phyloP scores from a whole-genome alignment of 2,329 filamentous ascomycete genomes.

The Scolecobasidium constrictum region DNA sequence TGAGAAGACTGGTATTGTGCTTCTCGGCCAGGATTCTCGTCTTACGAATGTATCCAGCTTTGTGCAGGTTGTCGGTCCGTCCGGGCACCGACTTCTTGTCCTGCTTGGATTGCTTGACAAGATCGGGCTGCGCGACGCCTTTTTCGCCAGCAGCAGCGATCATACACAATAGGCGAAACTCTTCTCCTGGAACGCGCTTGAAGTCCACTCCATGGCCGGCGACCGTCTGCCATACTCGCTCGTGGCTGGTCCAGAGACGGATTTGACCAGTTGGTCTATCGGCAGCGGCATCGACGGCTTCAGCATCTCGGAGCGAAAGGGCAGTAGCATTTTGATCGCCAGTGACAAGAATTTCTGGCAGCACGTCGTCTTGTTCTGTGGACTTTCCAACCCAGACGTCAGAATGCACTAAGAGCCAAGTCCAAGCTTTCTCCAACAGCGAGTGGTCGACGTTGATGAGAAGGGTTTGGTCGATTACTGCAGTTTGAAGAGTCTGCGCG shows the following conservation, averaged over 20 bases:
- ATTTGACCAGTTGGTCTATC: slow-evolving; percentile 13
- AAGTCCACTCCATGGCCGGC: slow-evolving; percentile 49
- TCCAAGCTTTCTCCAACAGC: slow-evolving; percentile 45
- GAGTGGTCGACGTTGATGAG: slow-evolving; percentile 31
- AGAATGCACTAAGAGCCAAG: slow-evolving; percentile 43
- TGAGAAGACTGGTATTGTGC: slow-evolving; percentile 27
- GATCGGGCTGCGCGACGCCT: slow-evolving; percentile 47
- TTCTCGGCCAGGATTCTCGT: slow-evolving; percentile 28
- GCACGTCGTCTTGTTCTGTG: slow-evolving; percentile 25
- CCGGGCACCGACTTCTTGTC: slow-evolving; percentile 55
- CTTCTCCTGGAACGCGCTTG: slow-evolving; percentile 39
- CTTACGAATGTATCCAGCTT: slow-evolving; percentile 53
- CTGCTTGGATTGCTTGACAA: slow-evolving; percentile 45
- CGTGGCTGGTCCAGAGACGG: slow-evolving; percentile 41
- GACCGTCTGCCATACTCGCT: slow-evolving; percentile 48
- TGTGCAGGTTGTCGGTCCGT: slow-evolving; percentile 44
- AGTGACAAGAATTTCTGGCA: slow-evolving; percentile 9
- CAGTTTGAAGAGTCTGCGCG: slow-evolving; percentile 1
- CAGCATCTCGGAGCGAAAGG: not conserved
- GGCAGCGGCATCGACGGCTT: not conserved
- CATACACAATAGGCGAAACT: slow-evolving; percentile 47
- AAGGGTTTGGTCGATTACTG: slow-evolving; percentile 12
- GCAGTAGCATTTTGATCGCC: not conserved
- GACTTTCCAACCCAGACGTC: slow-evolving; percentile 41
- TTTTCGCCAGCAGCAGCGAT: slow-evolving; percentile 43